Conservation (phyloP, 768 basidiomycete genomes). For the Tulasnella sp. region DNA sequence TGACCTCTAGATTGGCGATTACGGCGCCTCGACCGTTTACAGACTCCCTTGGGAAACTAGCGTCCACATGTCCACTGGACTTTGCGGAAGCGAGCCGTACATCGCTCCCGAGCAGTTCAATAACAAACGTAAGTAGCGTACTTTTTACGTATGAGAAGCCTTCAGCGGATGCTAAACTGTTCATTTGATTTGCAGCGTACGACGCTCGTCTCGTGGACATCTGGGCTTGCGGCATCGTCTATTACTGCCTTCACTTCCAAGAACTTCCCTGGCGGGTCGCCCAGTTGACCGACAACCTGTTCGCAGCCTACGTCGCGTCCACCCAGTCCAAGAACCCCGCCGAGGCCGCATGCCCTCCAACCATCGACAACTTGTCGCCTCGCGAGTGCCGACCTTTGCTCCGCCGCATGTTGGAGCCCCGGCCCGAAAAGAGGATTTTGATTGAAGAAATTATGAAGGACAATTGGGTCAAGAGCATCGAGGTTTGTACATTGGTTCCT, state of each 20-base stretch:
- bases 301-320: slow-evolving; percentile 56
- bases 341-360: slow-evolving; percentile 34
- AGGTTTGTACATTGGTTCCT: slow-evolving; percentile 60
- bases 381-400: slow-evolving; percentile 75
- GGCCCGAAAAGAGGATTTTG: slow-evolving; percentile 63
- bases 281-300: slow-evolving; percentile 72
- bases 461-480: slow-evolving; percentile 70
- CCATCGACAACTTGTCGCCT: slow-evolving; percentile 84
- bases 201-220: slow-evolving; percentile 96
- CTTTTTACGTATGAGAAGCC: slow-evolving; percentile 34
- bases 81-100: slow-evolving; percentile 97
- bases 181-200: slow-evolving; percentile 54
- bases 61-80: slow-evolving; percentile 91
- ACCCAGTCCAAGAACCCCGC: slow-evolving; percentile 5
- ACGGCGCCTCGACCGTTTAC: slow-evolving; percentile 98
- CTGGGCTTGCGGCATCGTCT: slow-evolving; percentile 95
- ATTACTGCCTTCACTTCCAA: slow-evolving; percentile 97
- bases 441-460: slow-evolving; percentile 78
- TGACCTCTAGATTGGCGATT: slow-evolving; percentile 80
- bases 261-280: slow-evolving; percentile 98
- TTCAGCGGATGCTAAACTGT: slow-evolving; percentile 21
- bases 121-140: slow-evolving; percentile 83
- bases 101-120: slow-evolving; percentile 98
- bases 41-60: slow-evolving; percentile 96
- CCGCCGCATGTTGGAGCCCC: slow-evolving; percentile 91